Evolutionary conservation across 225 moss, liverwort and hornwort genomes (phyloP).

Genomic region (Lunularia cruciata): DNA sequence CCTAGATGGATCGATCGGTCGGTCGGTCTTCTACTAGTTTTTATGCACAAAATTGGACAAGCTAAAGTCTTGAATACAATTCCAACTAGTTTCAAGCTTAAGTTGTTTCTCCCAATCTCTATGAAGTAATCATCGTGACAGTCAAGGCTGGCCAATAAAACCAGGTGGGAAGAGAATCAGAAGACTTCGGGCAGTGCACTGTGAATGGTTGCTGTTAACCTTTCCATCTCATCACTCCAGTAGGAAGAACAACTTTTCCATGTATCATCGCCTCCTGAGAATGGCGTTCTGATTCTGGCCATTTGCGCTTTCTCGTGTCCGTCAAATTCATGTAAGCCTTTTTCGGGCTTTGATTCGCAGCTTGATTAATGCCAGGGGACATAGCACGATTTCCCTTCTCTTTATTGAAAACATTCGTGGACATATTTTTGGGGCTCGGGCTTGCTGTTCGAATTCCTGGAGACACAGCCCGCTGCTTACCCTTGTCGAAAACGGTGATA

Average conservation of each 20-base stretch:
- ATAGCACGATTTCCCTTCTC: slow-evolving; percentile 1
- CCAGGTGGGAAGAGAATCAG: neutral
- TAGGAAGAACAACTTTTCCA: slow-evolving; percentile 11
- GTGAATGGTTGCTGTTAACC: neutral
- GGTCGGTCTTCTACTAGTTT: no score
- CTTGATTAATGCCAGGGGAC: slow-evolving; percentile 15
- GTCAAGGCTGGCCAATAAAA: neutral
- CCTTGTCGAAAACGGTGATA: neutral
- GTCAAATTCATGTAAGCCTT: slow-evolving; percentile 11
- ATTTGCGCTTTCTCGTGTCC: slow-evolving; percentile 24
- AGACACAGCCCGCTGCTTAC: slow-evolving; percentile 2
- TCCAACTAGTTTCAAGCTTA: neutral
- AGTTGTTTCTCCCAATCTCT: neutral
- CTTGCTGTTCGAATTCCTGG: slow-evolving; percentile 14
- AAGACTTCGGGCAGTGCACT: neutral
- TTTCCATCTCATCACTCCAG: slow-evolving; percentile 14
- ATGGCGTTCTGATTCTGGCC: slow-evolving; percentile 29
- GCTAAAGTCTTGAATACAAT: slow-evolving; percentile 6
- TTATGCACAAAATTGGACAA: slow-evolving; percentile 3
- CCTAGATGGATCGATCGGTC: neutral
- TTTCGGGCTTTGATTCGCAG: slow-evolving; percentile 13
- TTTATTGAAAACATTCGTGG: neutral
- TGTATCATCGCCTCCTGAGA: neutral
- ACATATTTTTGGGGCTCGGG: slow-evolving; percentile 13
- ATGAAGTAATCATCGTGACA: neutral